Conservation (phyloP, 2,329 filamentous ascomycete species). For the Teratosphaeria gauchensis region DNA sequence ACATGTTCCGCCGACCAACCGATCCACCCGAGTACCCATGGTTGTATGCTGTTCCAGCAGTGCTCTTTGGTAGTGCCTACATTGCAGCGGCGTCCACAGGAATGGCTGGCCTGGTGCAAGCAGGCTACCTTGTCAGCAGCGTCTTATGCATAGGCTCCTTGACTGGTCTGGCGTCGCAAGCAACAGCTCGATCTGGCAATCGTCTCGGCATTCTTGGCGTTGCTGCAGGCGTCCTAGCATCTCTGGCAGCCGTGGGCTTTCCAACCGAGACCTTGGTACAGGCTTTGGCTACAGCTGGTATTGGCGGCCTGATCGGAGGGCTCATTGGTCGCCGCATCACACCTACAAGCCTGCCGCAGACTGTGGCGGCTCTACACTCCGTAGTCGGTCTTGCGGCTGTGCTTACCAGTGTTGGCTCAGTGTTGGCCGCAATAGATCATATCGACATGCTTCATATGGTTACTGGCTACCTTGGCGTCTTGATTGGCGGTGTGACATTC, state of each 20-base stretch:
- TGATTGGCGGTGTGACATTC: slow-evolving; percentile 78
- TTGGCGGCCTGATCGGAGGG: slow-evolving; percentile 60
- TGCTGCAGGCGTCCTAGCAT: slow-evolving; percentile 70
- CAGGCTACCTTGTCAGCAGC: slow-evolving; percentile 77
- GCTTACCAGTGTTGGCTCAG: slow-evolving; percentile 77
- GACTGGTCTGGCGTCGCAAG: slow-evolving; percentile 70
- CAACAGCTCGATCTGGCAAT: slow-evolving; percentile 76
- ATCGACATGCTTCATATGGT: slow-evolving; percentile 73
- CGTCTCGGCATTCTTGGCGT: slow-evolving; percentile 81
- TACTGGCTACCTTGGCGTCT: slow-evolving; percentile 73
- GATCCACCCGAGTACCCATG: slow-evolving; percentile 83
- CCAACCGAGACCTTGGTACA: slow-evolving; percentile 68
- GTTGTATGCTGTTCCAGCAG: slow-evolving; percentile 70
- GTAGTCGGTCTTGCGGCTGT: slow-evolving; percentile 85
- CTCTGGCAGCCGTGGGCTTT: slow-evolving; percentile 71
- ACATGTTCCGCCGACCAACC: slow-evolving; percentile 79
- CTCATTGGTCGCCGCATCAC: slow-evolving; percentile 80
- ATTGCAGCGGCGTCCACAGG: slow-evolving; percentile 71
- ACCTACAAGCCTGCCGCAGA: slow-evolving; percentile 79
- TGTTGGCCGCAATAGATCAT: slow-evolving; percentile 57
- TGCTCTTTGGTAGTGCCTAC: slow-evolving; percentile 71
- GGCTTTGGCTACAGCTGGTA: slow-evolving; percentile 63
- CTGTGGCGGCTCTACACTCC: slow-evolving; percentile 78
- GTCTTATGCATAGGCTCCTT: slow-evolving; percentile 78
- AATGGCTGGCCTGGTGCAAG: slow-evolving; percentile 74